Conservation (phyloP, 768 basidiomycete genomes). For the Pleurotus giganteus region DNA sequence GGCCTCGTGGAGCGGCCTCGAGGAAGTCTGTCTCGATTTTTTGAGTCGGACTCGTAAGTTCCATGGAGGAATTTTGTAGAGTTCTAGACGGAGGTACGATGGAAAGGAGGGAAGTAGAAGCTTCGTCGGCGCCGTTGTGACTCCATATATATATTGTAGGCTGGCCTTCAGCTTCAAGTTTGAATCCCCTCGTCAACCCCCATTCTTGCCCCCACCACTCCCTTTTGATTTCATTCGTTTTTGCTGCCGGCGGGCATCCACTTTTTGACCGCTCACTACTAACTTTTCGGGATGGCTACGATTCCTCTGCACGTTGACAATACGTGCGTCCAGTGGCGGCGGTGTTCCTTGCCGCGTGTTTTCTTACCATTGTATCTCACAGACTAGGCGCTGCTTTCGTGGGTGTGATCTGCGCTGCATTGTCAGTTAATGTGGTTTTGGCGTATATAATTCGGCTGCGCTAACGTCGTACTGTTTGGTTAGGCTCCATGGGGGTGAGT, state of each 20-base stretch:
- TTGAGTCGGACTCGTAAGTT: slow-evolving; percentile 2
- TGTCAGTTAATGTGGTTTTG: slow-evolving; percentile 4
- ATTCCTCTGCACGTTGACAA: neutral
- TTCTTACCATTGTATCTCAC: neutral
- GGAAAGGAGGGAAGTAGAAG: neutral
- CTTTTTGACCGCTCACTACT: neutral
- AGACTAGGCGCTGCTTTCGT: slow-evolving; percentile 46
- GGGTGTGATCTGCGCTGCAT: slow-evolving; percentile 32
- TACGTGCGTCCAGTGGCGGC: neutral
- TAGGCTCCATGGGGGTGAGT: slow-evolving; percentile 14
- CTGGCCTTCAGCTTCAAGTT: neutral
- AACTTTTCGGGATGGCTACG: neutral
- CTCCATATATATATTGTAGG: neutral
- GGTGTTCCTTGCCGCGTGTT: neutral
- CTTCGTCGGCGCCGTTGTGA: neutral
- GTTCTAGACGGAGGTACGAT: slow-evolving; percentile 3
- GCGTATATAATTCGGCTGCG: neutral
- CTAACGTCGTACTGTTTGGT: neutral
- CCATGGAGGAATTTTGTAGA: slow-evolving; percentile 2
- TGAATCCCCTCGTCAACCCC: neutral
- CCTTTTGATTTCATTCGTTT: neutral
- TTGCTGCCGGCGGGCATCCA: neutral
- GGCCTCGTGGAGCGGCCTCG: neutral
- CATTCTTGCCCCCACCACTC: neutral
- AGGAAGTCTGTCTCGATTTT: neutral